phyloP scores from a whole-genome alignment of 495 filamentous ascomycete genomes.

The Cercophora samala region DNA sequence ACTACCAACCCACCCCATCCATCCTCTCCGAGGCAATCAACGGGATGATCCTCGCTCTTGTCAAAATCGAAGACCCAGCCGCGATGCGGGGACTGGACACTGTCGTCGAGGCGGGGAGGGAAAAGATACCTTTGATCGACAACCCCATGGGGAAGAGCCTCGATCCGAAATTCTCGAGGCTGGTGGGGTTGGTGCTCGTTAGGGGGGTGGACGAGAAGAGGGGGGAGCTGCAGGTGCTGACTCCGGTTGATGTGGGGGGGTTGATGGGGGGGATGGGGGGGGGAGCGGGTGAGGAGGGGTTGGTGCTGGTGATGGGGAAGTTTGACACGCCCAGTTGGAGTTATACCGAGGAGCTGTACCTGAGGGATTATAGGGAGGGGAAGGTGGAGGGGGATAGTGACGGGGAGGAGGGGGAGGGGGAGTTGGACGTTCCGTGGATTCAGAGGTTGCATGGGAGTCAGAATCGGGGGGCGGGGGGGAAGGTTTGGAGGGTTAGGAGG shows the following conservation, averaged over 20 bases:
- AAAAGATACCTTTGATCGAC: conserved; percentile 43
- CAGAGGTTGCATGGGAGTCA: conserved; percentile 28
- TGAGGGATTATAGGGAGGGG: conserved; percentile 19
- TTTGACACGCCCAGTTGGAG: conserved; percentile 59
- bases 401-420: conserved; percentile 19
- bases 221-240: conserved; percentile 50
- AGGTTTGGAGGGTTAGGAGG: conserved; percentile 55
- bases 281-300: conserved; percentile 33
- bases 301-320: conserved; percentile 56
- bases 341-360: conserved; percentile 51
- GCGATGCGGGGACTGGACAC: conserved; percentile 32
- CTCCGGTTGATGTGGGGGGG: conserved; percentile 39
- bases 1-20: conserved; percentile 40
- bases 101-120: conserved; percentile 6
- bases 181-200: conserved; percentile 51
- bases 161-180: conserved; percentile 43
- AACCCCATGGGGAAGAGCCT: conserved; percentile 41
- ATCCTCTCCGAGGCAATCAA: conserved; percentile 45
- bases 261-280: conserved; percentile 26
- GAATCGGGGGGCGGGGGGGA: conserved; percentile 28
- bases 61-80: conserved; percentile 33
- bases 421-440: conserved; percentile 48
- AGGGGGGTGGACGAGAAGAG: conserved; percentile 51
- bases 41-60: conserved; percentile 42
- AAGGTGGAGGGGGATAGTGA: conserved; percentile 20